A percentile compares a stretch with the other conserved stretches of the same genome.
Evolutionary conservation across 306 rosid species (phyloP).

Genomic region (Cotoneaster glaucophyllus): DNA sequence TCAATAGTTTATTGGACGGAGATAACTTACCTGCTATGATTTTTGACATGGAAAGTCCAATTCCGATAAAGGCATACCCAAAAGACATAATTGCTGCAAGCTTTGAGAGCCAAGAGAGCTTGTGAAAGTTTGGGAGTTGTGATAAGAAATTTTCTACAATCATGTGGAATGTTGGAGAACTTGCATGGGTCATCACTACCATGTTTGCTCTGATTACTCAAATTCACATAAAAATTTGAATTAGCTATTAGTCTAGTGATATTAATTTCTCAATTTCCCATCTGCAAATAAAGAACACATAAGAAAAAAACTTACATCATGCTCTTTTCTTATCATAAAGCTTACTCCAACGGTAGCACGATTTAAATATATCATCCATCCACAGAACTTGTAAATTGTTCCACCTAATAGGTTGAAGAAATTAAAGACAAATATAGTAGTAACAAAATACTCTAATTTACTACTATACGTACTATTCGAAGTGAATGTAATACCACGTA

Average conservation of each 20-base stretch:
- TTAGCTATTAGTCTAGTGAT: neutral
- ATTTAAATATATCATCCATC: conserved; percentile 21
- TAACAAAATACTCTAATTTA: no score
- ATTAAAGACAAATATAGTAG: no score
- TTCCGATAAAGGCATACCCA: conserved; percentile 42
- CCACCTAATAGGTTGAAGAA: conserved; percentile 1
- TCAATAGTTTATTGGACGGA: no score
- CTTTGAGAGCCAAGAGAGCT: conserved; percentile 44
- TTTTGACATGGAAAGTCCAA: conserved; percentile 41
- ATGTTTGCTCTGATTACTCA: conserved; percentile 22
- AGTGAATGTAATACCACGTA: no score
- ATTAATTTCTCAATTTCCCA: neutral
- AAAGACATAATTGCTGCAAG: conserved; percentile 47
- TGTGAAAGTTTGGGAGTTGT: conserved; percentile 47
- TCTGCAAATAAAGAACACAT: no score
- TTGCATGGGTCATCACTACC: conserved; percentile 28
- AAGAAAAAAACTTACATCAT: conserved; percentile 17
- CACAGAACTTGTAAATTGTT: conserved; percentile 16
- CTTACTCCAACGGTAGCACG: conserved; percentile 17
- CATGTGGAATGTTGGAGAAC: conserved; percentile 43
- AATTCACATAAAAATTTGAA: neutral
- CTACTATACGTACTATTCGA: no score
- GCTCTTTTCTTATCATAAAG: conserved; percentile 26
- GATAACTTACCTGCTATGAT: conserved; percentile 27
- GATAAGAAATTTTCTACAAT: conserved; percentile 41